These are phyloP conservation scores for Linnemannia exigua DNA, from an alignment of 192 early-diverging fungal species.

Conservation along the genomic window DNA sequence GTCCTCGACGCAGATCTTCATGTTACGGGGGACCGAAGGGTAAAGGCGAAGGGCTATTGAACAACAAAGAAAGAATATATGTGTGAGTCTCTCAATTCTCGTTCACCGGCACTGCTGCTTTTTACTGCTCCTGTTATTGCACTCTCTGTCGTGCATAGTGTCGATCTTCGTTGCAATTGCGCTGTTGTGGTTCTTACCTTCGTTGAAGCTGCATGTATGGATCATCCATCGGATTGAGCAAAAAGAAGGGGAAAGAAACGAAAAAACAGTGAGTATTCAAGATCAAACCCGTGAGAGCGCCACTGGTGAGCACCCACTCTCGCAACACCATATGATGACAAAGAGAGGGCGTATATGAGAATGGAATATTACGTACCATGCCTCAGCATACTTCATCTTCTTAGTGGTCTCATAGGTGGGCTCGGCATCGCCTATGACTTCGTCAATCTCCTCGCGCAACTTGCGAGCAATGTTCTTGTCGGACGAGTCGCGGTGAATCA, in stretches of 20 bases:
- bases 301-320: background rate
- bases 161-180: background rate
- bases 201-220: background rate
- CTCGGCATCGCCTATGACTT: conserved; percentile 24
- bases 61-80: conserved; percentile 6
- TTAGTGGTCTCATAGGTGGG: conserved; percentile 42
- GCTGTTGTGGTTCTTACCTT: background rate
- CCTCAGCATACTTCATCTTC: conserved; percentile 47
- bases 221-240: background rate
- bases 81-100: background rate
- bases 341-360: background rate
- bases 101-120: background rate
- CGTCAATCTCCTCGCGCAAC: conserved; percentile 54
- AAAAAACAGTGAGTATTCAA: background rate
- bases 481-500: conserved; percentile 39
- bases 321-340: no score
- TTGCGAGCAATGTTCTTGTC: conserved; percentile 47
- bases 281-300: background rate
- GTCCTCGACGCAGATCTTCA: conserved; percentile 64
- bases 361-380: conserved; percentile 28
- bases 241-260: background rate
- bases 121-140: background rate
- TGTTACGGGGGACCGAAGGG: conserved; percentile 61
- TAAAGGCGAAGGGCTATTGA: conserved; percentile 54
- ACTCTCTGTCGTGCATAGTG: background rate